Conservation (phyloP, 306 rosid genomes). For the apple (Malus domestica) region DNA sequence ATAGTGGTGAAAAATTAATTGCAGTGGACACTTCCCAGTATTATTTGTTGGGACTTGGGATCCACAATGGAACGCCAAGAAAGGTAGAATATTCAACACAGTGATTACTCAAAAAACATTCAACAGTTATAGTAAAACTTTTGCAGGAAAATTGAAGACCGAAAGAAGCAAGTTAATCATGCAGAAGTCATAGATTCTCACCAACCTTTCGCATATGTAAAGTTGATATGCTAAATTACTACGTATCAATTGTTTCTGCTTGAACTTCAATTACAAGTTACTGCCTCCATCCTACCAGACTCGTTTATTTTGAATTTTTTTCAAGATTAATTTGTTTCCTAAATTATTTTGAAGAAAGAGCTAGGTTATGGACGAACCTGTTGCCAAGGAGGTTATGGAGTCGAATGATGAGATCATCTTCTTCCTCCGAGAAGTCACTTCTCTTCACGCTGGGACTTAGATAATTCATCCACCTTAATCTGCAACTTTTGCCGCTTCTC, state of each 20-base stretch:
- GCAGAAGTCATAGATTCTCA: neutral
- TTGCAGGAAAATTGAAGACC: neutral
- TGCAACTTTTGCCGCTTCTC: slow-evolving; percentile 64
- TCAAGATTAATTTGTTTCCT: neutral
- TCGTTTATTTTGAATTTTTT: neutral
- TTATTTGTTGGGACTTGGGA: neutral
- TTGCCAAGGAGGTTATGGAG: slow-evolving; percentile 65
- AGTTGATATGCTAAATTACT: neutral
- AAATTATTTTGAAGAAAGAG: neutral
- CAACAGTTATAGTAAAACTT: neutral
- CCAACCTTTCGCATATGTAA: neutral
- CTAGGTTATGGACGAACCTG: slow-evolving; percentile 18
- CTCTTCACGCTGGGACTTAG: slow-evolving; percentile 49
- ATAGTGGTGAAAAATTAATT: neutral
- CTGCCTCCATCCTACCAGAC: neutral
- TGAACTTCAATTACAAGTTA: neutral
- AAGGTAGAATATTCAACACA: neutral
- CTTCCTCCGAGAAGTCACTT: slow-evolving; percentile 50
- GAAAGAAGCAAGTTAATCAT: neutral
- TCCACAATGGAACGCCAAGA: neutral
- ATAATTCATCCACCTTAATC: slow-evolving; percentile 59
- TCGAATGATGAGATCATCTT: slow-evolving; percentile 53
- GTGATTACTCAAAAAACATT: neutral
- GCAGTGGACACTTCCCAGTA: neutral
- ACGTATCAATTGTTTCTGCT: neutral